phyloP scores from a whole-genome alignment of 129 eudicot genomes.

The Chrysanthemum lavandulifolium region DNA sequence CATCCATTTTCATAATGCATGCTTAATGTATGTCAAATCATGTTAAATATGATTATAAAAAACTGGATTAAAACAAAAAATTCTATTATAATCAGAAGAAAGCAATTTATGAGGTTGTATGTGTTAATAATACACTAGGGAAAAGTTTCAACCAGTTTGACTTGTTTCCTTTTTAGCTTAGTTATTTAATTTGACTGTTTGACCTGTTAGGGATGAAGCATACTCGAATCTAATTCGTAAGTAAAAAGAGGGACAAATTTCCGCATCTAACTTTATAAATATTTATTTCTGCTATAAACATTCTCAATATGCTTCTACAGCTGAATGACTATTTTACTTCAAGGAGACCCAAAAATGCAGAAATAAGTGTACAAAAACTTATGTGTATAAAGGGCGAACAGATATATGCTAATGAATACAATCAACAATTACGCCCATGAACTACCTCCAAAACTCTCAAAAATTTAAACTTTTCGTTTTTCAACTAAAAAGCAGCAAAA shows the following conservation, averaged over 20 bases:
- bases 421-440: not conserved
- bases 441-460: not conserved
- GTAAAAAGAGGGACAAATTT: not conserved
- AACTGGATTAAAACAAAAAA: too few relatives aligned
- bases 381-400: not conserved
- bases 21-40: too few relatives aligned
- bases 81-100: too few relatives aligned
- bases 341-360: not conserved
- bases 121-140: too few relatives aligned
- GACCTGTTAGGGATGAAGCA: not conserved
- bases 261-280: not conserved
- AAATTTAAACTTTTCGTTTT: not conserved
- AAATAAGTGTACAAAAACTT: not conserved
- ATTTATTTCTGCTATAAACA: not conserved
- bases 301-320: not conserved
- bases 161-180: not conserved
- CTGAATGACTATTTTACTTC: not conserved
- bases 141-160: not conserved
- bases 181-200: not conserved
- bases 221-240: too few relatives aligned
- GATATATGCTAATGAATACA: not conserved
- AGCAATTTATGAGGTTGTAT: too few relatives aligned
- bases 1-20: too few relatives aligned
- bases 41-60: too few relatives aligned
- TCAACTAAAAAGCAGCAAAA: not conserved